A percentile compares a stretch with the other conserved stretches of the same genome.
Conservation (phyloP, 805 yeast species). For the Saccharomycopsis lassenensis region DNA sequence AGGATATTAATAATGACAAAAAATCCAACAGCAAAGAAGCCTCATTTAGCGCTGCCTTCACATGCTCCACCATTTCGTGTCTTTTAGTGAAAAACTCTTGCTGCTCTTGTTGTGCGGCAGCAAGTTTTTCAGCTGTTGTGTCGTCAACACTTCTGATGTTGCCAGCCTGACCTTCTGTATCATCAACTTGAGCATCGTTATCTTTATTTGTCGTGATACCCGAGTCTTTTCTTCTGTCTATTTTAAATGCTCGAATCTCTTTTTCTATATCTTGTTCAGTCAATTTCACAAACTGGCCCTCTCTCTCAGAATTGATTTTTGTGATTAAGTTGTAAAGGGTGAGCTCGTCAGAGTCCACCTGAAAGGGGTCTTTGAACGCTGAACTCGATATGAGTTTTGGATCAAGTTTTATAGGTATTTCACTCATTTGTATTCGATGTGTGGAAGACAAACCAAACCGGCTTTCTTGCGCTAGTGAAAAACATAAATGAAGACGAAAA, state of each 20-base stretch:
- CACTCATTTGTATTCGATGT: too few relatives aligned
- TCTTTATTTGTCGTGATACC: not conserved
- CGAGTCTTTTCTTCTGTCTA: too few relatives aligned
- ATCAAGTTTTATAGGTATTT: conserved; percentile 14
- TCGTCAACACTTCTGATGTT: not conserved
- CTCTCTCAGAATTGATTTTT: conserved; percentile 11
- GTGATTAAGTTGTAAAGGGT: conserved; percentile 6
- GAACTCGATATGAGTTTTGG: conserved; percentile 13
- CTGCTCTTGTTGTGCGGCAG: conserved; percentile 19
- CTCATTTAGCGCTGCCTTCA: conserved; percentile 72
- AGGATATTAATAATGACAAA: conserved; percentile 70
- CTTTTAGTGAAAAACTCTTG: conserved; percentile 36
- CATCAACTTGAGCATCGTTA: not conserved
- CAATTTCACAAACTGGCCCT: conserved; percentile 7
- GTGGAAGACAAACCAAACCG: too few relatives aligned
- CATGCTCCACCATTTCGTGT: conserved; percentile 38
- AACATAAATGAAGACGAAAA: too few relatives aligned
- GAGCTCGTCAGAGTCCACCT: conserved; percentile 10
- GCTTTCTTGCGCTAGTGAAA: too few relatives aligned
- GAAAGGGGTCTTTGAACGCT: conserved; percentile 14
- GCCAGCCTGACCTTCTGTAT: not conserved
- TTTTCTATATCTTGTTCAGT: conserved; percentile 12
- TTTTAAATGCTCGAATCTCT: too few relatives aligned
- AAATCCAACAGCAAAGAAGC: conserved; percentile 82
- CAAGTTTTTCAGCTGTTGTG: conserved; percentile 12